Evolutionary conservation across 2,329 filamentous ascomycete genomes (phyloP).

Genomic region (Paraphaeosphaeria minitans): DNA sequence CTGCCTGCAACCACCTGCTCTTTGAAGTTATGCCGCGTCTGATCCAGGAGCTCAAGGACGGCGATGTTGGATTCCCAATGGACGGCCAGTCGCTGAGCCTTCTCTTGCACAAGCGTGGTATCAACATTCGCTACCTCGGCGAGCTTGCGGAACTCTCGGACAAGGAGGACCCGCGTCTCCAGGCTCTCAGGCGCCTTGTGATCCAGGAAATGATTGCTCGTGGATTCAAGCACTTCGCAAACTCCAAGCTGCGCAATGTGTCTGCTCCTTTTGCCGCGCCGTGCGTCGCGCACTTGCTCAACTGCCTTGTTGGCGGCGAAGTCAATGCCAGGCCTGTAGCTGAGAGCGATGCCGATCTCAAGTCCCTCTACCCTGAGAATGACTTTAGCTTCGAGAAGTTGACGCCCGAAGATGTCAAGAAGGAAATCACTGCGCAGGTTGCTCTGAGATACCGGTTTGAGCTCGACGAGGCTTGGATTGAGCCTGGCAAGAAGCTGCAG

Average conservation of each 20-base stretch:
- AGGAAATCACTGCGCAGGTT: constrained; percentile 74
- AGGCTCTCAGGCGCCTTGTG: constrained; percentile 76
- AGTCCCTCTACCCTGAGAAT: constrained; percentile 76
- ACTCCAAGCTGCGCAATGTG: constrained; percentile 77
- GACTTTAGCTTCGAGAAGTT: constrained; percentile 81
- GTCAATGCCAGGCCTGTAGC: constrained; percentile 79
- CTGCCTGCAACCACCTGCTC: constrained; percentile 78
- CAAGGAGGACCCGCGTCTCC: constrained; percentile 67
- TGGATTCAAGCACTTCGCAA: constrained; percentile 90
- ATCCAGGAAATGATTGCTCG: constrained; percentile 94
- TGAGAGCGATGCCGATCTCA: constrained; percentile 76
- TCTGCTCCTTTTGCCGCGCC: constrained; percentile 80
- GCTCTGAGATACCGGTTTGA: constrained; percentile 76
- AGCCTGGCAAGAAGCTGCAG: constrained; percentile 74
- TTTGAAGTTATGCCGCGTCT: constrained; percentile 82
- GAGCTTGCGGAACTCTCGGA: constrained; percentile 72
- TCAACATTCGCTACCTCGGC: constrained; percentile 96
- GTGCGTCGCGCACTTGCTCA: constrained; percentile 84
- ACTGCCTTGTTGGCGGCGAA: constrained; percentile 82
- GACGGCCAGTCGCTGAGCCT: constrained; percentile 90
- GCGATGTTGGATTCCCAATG: constrained; percentile 97
- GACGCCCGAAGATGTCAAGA: constrained; percentile 72
- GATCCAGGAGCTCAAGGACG: constrained; percentile 84
- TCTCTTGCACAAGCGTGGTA: constrained; percentile 92
- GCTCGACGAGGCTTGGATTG: constrained; percentile 70